Conservation (phyloP, 2,329 filamentous ascomycete genomes). For the Aspergillus alliaceus region DNA sequence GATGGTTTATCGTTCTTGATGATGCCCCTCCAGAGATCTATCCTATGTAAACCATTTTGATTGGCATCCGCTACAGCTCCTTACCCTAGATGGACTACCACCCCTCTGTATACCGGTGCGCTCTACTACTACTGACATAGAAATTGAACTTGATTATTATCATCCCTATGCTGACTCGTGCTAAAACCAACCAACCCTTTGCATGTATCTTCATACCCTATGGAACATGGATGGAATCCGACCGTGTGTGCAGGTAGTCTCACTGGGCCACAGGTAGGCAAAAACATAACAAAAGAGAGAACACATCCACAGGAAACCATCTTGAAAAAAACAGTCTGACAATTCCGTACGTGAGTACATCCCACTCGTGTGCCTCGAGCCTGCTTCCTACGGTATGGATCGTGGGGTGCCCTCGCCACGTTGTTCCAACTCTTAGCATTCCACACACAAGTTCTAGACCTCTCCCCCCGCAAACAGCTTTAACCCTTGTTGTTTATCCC, state of each 20-base stretch:
- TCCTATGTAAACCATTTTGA: too few relatives aligned
- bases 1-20: too few relatives aligned
- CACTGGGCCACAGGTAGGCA: neutral
- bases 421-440: neutral
- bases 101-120: too few relatives aligned
- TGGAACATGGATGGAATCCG: neutral
- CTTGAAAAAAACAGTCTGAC: neutral
- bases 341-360: neutral
- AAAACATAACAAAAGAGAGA: too few relatives aligned
- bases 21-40: too few relatives aligned
- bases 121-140: too few relatives aligned
- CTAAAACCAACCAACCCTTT: neutral
- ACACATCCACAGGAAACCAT: neutral
- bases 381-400: neutral
- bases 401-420: neutral
- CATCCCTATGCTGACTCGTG: neutral
- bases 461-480: neutral
- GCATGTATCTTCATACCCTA: neutral
- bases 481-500: neutral
- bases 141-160: too few relatives aligned
- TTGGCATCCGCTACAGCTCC: too few relatives aligned
- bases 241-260: neutral
- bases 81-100: too few relatives aligned
- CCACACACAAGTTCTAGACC: neutral
- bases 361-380: neutral